Conservation (phyloP, 768 basidiomycete genomes). For the Suillus paluster region DNA sequence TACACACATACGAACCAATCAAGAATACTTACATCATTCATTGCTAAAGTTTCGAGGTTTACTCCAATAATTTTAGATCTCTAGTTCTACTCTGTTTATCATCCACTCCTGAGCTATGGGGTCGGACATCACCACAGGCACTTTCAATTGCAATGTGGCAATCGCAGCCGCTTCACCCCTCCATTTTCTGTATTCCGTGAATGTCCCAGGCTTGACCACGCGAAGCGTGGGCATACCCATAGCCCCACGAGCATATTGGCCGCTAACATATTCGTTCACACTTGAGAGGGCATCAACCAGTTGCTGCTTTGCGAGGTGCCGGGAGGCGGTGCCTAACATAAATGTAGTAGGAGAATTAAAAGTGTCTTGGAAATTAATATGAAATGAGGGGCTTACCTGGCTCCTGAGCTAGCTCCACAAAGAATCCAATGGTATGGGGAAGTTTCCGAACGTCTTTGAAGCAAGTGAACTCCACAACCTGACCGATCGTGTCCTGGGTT, state of each 20-base stretch:
- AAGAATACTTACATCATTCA: too few species aligned
- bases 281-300: slow-evolving; percentile 15
- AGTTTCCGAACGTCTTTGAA: slow-evolving; percentile 9
- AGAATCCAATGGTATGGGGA: slow-evolving; percentile 10
- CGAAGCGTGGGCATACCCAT: slow-evolving; percentile 17
- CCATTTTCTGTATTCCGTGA: slow-evolving; percentile 19
- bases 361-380: slow-evolving; percentile 10
- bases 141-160: slow-evolving; percentile 21
- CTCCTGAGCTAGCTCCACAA: slow-evolving; percentile 18
- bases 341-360: not conserved
- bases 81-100: slow-evolving; percentile 10
- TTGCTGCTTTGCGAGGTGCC: slow-evolving; percentile 3
- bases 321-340: slow-evolving; percentile 9
- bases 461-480: slow-evolving; percentile 9
- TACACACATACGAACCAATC: too few species aligned
- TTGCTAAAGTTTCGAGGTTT: too few species aligned
- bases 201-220: slow-evolving; percentile 18
- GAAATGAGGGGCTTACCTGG: slow-evolving; percentile 10
- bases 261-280: slow-evolving; percentile 2
- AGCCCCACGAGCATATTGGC: not conserved
- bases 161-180: slow-evolving; percentile 14
- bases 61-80: slow-evolving; percentile 4
- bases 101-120: slow-evolving; percentile 13
- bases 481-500: too few species aligned
- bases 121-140: slow-evolving; percentile 14